phyloP scores from a whole-genome alignment of 2,329 filamentous ascomycete species.

The Fonsecaea nubica region DNA sequence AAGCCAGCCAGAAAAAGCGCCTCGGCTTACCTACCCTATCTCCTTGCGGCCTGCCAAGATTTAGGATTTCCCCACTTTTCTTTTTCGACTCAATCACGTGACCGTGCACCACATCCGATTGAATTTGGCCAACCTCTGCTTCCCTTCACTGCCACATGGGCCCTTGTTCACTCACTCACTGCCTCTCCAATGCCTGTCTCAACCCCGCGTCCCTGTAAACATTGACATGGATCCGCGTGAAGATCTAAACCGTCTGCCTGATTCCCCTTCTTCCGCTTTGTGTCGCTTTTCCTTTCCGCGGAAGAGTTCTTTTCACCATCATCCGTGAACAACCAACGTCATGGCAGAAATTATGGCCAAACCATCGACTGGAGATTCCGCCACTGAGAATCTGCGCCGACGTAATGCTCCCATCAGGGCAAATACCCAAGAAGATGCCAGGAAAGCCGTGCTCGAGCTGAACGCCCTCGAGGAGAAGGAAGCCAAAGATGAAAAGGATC shows the following conservation, averaged over 20 bases:
- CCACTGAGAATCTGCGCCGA: conserved; percentile 55
- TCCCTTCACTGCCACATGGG: conserved; percentile 5
- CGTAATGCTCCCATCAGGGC: conserved; percentile 50
- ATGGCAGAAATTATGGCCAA: conserved; percentile 21
- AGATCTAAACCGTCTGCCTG: background rate
- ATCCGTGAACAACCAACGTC: conserved; percentile 2
- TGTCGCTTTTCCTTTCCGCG: background rate
- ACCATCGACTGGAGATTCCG: conserved; percentile 26
- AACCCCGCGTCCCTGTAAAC: background rate
- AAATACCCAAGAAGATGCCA: conserved; percentile 49
- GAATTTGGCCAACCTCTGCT: conserved; percentile 4
- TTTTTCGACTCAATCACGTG: too few species aligned
- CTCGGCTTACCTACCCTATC: too few species aligned
- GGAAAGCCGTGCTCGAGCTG: conserved; percentile 56
- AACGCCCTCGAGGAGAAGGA: conserved; percentile 55
- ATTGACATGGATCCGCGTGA: background rate
- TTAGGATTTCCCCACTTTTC: too few species aligned
- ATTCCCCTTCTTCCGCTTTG: background rate
- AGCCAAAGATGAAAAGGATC: conserved; percentile 58
- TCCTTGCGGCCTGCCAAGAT: too few species aligned
- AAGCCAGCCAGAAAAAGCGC: too few species aligned
- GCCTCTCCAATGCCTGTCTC: background rate
- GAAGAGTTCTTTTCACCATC: conserved; percentile 5
- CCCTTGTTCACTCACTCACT: background rate
- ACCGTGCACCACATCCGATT: background rate